These are phyloP conservation scores for Calocybe cyanea DNA, from an alignment of 768 basidiomycete species.

Conservation along the genomic window DNA sequence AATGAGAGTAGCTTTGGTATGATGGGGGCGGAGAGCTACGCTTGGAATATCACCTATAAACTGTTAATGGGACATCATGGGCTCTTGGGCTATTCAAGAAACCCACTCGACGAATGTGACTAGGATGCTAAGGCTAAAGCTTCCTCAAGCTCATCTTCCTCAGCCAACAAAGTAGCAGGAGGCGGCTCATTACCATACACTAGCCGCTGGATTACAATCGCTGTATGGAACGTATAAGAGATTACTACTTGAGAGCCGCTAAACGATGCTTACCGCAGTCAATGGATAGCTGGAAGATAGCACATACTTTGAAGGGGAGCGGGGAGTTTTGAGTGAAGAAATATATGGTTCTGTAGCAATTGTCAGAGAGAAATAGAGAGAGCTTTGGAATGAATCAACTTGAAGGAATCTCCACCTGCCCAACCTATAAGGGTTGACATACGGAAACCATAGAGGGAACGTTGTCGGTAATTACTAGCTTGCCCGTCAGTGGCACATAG, in stretches of 20 bases:
- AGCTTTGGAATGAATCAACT: constrained; percentile 42
- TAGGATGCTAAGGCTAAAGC: constrained; percentile 54
- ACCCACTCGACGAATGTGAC: background rate
- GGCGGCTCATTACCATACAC: constrained; percentile 71
- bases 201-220: constrained; percentile 70
- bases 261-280: constrained; percentile 56
- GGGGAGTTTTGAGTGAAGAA: constrained; percentile 74
- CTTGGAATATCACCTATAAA: too few relatives aligned
- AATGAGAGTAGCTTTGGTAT: too few relatives aligned
- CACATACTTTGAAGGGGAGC: constrained; percentile 79
- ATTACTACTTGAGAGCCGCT: too few relatives aligned
- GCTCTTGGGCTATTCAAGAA: too few relatives aligned
- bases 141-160: constrained; percentile 73
- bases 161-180: constrained; percentile 40
- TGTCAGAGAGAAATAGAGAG: constrained; percentile 4
- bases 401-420: constrained; percentile 82
- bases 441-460: constrained; percentile 81
- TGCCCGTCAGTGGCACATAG: background rate
- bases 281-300: constrained; percentile 78
- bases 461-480: constrained; percentile 70
- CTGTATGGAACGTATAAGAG: constrained; percentile 37
- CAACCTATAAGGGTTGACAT: constrained; percentile 80
- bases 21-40: too few relatives aligned
- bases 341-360: constrained; percentile 57
- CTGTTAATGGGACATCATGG: background rate